Evolutionary conservation across 1,284 basidiomycete genomes (phyloP).

Genomic region (Malassezia slooffiae): DNA sequence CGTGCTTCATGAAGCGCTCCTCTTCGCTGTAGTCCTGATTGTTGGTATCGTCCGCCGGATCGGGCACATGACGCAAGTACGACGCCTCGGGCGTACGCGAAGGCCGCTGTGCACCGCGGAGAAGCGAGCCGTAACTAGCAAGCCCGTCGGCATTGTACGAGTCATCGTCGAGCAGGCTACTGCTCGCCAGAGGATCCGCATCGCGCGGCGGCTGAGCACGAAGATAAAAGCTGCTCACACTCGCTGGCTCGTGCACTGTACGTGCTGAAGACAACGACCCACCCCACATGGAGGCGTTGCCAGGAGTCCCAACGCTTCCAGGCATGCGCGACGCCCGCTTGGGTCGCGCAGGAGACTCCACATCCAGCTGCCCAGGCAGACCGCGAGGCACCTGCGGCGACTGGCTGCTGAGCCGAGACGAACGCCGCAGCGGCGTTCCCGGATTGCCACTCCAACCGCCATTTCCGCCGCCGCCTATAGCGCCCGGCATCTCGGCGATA

Average conservation of each 20-base stretch:
- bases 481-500: no score
- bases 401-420: conserved; percentile 8
- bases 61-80: background rate
- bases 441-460: background rate
- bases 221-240: conserved; percentile 15
- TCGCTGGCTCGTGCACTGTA: conserved; percentile 3
- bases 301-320: no score
- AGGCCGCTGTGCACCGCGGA: conserved; percentile 12
- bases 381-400: no score
- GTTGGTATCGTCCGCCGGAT: background rate
- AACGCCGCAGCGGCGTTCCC: conserved; percentile 7
- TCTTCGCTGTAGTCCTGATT: conserved; percentile 12
- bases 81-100: conserved; percentile 7
- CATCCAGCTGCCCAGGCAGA: no score
- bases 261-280: conserved; percentile 10
- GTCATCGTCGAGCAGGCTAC: conserved; percentile 1
- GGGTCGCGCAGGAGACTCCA: no score
- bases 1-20: conserved; percentile 11
- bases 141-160: background rate
- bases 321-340: no score
- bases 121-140: conserved; percentile 7
- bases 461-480: no score
- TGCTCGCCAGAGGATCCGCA: background rate
- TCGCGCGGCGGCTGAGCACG: conserved; percentile 2
- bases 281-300: no score